A percentile compares a stretch with the other conserved stretches of the same genome.
These are phyloP conservation scores for Gracilariopsis chorda DNA, from an alignment of 23 red algal species.

Conservation along the genomic window DNA sequence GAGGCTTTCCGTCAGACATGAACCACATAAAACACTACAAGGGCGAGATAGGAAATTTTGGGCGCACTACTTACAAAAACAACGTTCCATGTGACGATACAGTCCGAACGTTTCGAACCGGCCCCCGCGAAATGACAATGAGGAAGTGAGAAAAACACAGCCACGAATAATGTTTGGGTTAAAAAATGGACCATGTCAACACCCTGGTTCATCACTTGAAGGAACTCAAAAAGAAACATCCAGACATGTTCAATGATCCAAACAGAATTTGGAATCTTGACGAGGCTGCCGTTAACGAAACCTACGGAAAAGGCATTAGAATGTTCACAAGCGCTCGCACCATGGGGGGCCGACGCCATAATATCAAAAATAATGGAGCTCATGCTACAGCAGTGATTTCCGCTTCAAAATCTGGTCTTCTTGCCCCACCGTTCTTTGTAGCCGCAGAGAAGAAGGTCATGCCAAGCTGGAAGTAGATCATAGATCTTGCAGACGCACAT, in stretches of 20 bases:
- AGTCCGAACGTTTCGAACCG: too few relatives aligned
- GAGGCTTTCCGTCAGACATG: too few relatives aligned
- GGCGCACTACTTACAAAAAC: too few relatives aligned
- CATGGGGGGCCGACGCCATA: neutral
- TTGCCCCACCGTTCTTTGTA: neutral
- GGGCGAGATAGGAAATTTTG: too few relatives aligned
- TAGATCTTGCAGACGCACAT: neutral
- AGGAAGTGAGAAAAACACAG: neutral
- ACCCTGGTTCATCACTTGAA: neutral
- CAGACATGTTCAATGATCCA: neutral
- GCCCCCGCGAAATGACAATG: too few relatives aligned
- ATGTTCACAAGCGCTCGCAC: neutral
- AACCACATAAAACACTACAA: too few relatives aligned
- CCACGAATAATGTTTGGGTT: neutral
- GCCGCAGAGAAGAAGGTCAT: neutral
- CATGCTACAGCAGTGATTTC: neutral
- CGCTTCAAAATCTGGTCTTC: neutral
- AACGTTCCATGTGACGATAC: too few relatives aligned
- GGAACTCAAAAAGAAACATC: neutral
- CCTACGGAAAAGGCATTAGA: neutral
- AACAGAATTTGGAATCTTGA: neutral
- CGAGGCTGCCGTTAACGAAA: slow-evolving; percentile 12
- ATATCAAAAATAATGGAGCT: neutral
- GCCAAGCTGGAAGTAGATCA: neutral
- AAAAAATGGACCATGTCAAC: neutral